Conservation (phyloP, 495 filamentous ascomycete genomes). For the Penicillium manginii region DNA sequence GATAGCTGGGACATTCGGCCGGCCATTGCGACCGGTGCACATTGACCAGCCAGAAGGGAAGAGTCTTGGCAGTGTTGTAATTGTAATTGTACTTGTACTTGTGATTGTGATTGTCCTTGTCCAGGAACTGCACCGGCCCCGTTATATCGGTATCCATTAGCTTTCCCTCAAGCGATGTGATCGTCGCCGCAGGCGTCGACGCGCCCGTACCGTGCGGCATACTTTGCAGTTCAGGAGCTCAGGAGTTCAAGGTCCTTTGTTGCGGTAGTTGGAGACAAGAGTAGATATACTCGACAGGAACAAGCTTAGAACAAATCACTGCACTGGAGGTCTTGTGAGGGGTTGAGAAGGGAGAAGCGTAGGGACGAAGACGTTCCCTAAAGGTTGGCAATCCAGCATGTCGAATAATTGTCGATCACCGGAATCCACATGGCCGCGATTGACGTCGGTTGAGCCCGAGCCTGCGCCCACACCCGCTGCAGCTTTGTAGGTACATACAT, state of each 20-base stretch:
- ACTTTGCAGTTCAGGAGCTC: background rate
- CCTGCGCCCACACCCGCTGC: too few species aligned
- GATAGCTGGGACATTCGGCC: conserved; percentile 68
- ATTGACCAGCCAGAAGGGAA: conserved; percentile 84
- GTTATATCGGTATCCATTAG: conserved; percentile 22
- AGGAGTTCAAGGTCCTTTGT: too few species aligned
- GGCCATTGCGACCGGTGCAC: conserved; percentile 64
- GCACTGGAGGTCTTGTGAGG: conserved; percentile 12
- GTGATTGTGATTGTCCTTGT: conserved; percentile 9
- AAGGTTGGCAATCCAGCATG: background rate
- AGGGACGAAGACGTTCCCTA: conserved; percentile 9
- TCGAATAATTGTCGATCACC: conserved; percentile 21
- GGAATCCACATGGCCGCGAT: conserved; percentile 14
- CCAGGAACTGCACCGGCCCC: conserved; percentile 15
- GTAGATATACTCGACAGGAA: background rate
- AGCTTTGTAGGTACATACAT: too few species aligned
- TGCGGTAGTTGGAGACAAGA: background rate
- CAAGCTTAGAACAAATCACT: conserved; percentile 9
- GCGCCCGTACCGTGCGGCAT: conserved; percentile 20
- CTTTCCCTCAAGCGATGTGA: conserved; percentile 31
- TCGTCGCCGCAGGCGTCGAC: conserved; percentile 29
- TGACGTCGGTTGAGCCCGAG: conserved; percentile 5
- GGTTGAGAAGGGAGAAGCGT: conserved; percentile 1
- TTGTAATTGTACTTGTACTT: too few species aligned
- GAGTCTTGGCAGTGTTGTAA: conserved; percentile 17